Evolutionary conservation across 1,139 yeast species (phyloP).

Genomic region (Blastobotrys elegans): DNA sequence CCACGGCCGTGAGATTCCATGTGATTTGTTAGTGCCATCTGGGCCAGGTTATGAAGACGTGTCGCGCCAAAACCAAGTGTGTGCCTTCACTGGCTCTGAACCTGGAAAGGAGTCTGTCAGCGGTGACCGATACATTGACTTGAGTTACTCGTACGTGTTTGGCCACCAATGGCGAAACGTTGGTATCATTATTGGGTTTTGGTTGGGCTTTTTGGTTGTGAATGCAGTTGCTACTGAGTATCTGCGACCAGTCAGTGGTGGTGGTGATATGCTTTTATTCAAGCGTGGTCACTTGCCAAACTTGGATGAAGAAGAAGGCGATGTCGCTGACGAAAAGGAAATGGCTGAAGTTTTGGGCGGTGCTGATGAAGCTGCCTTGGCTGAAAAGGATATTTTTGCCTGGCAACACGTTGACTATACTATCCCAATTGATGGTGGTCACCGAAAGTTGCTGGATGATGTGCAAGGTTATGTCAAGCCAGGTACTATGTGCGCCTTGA

Average conservation of each 20-base stretch:
- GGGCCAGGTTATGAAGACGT: conserved; percentile 48
- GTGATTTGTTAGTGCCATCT: conserved; percentile 44
- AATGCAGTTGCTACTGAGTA: conserved; percentile 48
- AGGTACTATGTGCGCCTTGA: conserved; percentile 57
- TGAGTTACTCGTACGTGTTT: conserved; percentile 40
- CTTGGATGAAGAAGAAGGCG: conserved; percentile 16
- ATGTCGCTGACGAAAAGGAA: conserved; percentile 22
- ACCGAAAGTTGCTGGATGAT: conserved; percentile 46
- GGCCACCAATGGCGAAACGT: conserved; percentile 63
- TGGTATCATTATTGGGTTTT: conserved; percentile 55
- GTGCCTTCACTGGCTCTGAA: conserved; percentile 45
- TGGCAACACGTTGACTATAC: conserved; percentile 52
- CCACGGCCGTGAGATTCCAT: conserved; percentile 45
- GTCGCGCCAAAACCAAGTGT: conserved; percentile 41
- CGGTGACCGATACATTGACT: conserved; percentile 46
- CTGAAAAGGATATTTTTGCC: conserved; percentile 41
- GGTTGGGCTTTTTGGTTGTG: conserved; percentile 44
- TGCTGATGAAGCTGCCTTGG: background rate
- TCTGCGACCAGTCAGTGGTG: conserved; percentile 47
- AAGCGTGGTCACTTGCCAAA: conserved; percentile 52
- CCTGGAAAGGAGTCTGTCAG: conserved; percentile 42
- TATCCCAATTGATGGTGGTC: conserved; percentile 39
- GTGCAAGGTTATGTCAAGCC: conserved; percentile 65
- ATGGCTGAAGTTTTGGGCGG: conserved; percentile 13
- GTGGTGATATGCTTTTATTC: conserved; percentile 55